Evolutionary conservation across 768 basidiomycete genomes (phyloP).

Genomic region (Sarcodon aspratus): DNA sequence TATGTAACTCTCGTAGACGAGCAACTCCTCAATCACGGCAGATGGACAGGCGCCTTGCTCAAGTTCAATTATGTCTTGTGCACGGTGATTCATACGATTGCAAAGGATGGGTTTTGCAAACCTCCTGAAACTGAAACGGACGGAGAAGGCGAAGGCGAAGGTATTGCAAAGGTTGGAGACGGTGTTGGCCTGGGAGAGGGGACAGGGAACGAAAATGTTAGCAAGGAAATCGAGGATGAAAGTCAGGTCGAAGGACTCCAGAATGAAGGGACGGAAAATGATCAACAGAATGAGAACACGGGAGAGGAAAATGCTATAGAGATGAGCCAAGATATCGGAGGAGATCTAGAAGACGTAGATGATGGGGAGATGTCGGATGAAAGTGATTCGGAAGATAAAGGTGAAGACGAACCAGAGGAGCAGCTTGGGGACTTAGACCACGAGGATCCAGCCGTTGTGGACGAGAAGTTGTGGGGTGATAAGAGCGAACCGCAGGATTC

Average conservation of each 20-base stretch:
- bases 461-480: constrained; percentile 97
- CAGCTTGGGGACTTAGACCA: constrained; percentile 75
- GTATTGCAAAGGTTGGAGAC: constrained; percentile 37
- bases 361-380: constrained; percentile 33
- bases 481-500: constrained; percentile 46
- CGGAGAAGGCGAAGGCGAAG: constrained; percentile 33
- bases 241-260: constrained; percentile 91
- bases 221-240: constrained; percentile 92
- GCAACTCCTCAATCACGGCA: constrained; percentile 42
- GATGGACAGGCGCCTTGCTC: constrained; percentile 70
- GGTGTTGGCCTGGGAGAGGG: constrained; percentile 90
- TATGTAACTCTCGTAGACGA: constrained; percentile 48
- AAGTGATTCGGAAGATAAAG: constrained; percentile 15
- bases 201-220: constrained; percentile 74
- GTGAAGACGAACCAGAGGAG: constrained; percentile 67
- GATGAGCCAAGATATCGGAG: constrained; percentile 86
- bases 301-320: constrained; percentile 76
- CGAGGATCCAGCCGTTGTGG: constrained; percentile 72
- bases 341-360: constrained; percentile 69
- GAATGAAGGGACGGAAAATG: constrained; percentile 42
- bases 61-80: constrained; percentile 76
- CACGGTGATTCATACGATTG: constrained; percentile 60
- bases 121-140: constrained; percentile 64
- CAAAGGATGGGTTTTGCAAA: constrained; percentile 86
- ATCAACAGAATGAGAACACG: constrained; percentile 32